Percentiles rank a stretch among this genome's conserved stretches.
phyloP scores from a whole-genome alignment of 768 basidiomycete genomes.

The Mrakia gelida region DNA sequence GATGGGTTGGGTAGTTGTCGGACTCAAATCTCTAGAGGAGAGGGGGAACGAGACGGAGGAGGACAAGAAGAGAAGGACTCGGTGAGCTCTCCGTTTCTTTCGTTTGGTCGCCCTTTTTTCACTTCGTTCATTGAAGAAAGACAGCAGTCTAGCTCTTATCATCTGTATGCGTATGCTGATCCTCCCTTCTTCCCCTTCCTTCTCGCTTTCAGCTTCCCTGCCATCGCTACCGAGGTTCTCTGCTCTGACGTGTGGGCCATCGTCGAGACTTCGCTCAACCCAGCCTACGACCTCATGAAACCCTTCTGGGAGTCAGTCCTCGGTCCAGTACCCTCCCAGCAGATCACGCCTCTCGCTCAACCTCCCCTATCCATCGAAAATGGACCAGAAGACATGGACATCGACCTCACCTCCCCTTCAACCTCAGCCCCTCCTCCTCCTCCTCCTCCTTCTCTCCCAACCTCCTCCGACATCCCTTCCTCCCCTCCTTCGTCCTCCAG shows the following conservation, averaged over 20 bases:
- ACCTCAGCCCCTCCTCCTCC: background rate
- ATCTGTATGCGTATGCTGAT: background rate
- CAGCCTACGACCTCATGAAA: conserved; percentile 64
- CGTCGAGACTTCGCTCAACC: conserved; percentile 76
- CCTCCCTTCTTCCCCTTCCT: background rate
- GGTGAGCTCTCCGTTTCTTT: conserved; percentile 53
- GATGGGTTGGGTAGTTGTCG: conserved; percentile 63
- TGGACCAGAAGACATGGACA: conserved; percentile 12
- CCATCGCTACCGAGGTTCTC: conserved; percentile 87
- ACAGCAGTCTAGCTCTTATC: background rate
- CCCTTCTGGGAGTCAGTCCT: conserved; percentile 83
- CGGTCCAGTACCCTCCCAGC: conserved; percentile 21
- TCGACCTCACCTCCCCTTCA: background rate
- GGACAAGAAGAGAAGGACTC: conserved; percentile 71
- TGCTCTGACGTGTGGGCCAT: conserved; percentile 95
- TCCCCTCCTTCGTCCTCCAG: background rate
- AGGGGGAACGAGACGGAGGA: conserved; percentile 72
- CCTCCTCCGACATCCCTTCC: background rate
- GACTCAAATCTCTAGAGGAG: conserved; percentile 13
- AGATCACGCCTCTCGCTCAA: background rate
- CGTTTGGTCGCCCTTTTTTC: background rate
- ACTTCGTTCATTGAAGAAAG: background rate
- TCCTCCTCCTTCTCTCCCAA: background rate
- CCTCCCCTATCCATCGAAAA: background rate
- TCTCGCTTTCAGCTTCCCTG: conserved; percentile 64